Percentiles rank a stretch among this genome's conserved stretches.
phyloP scores from a whole-genome alignment of 1,284 basidiomycete genomes.

The Trichosporon ovoides region DNA sequence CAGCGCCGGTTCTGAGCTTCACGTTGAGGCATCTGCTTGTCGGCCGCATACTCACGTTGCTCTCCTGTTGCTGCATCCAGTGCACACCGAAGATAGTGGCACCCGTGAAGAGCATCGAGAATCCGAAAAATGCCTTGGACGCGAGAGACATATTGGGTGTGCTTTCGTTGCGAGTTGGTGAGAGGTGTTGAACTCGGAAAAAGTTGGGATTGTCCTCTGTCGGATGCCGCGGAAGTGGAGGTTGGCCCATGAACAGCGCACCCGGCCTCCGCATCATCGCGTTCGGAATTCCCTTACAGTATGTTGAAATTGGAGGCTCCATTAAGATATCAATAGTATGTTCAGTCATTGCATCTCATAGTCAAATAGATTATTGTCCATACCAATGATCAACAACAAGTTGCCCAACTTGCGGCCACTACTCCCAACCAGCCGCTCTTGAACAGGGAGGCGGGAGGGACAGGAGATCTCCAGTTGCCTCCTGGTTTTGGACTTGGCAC shows the following conservation, averaged over 20 bases:
- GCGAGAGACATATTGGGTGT: slow-evolving; percentile 59
- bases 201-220: not conserved
- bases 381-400: too few species aligned
- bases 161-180: not conserved
- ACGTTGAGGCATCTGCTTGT: too few species aligned
- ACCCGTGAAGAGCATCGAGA: slow-evolving; percentile 62
- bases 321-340: too few species aligned
- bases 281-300: not conserved
- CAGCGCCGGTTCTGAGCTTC: slow-evolving; percentile 16
- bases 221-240: not conserved
- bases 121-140: slow-evolving; percentile 70
- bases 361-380: too few species aligned
- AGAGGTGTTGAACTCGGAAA: not conserved
- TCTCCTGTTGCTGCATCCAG: slow-evolving; percentile 77
- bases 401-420: too few species aligned
- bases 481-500: too few species aligned
- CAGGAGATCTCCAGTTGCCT: too few species aligned
- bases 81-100: slow-evolving; percentile 87
- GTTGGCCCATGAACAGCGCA: not conserved
- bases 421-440: too few species aligned
- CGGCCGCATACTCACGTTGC: slow-evolving; percentile 70
- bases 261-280: not conserved
- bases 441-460: too few species aligned
- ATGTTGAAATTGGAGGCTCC: too few species aligned
- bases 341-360: too few species aligned